phyloP scores from a whole-genome alignment of 1,284 basidiomycete genomes.

The Ustilago bromivora region DNA sequence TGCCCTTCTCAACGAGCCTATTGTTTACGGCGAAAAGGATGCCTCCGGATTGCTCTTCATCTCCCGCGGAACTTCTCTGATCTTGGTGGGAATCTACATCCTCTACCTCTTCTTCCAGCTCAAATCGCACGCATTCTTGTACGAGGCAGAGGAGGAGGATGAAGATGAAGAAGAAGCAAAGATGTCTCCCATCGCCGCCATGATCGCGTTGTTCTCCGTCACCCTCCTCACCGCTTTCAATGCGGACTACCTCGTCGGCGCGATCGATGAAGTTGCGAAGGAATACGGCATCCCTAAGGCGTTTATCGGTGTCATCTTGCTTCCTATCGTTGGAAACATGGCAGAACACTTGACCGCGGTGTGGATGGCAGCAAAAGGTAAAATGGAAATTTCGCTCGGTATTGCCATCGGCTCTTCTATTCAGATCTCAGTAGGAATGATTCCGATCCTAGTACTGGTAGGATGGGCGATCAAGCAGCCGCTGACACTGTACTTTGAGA shows the following conservation, averaged over 20 bases:
- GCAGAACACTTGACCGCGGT: slow-evolving; percentile 68
- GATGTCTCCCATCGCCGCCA: slow-evolving; percentile 65
- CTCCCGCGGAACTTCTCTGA: slow-evolving; percentile 64
- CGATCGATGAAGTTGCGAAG: slow-evolving; percentile 67
- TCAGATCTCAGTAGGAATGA: slow-evolving; percentile 65
- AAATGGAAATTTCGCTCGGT: slow-evolving; percentile 74
- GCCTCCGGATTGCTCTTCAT: slow-evolving; percentile 64
- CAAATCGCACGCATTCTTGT: slow-evolving; percentile 66
- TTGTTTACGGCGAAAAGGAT: slow-evolving; percentile 31
- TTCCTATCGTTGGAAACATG: slow-evolving; percentile 84
- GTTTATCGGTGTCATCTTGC: slow-evolving; percentile 75
- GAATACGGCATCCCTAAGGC: slow-evolving; percentile 68
- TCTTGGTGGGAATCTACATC: slow-evolving; percentile 84
- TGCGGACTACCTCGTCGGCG: slow-evolving; percentile 70
- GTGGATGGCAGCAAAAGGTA: slow-evolving; percentile 67
- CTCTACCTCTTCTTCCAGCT: slow-evolving; percentile 74
- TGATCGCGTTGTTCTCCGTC: slow-evolving; percentile 58
- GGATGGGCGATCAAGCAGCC: slow-evolving; percentile 70
- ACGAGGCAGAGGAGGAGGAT: slow-evolving; percentile 56
- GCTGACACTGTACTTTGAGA: slow-evolving; percentile 69
- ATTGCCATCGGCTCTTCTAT: slow-evolving; percentile 87
- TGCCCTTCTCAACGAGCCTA: slow-evolving; percentile 28
- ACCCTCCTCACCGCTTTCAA: slow-evolving; percentile 67
- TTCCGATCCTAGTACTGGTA: slow-evolving; percentile 68
- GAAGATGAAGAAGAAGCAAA: slow-evolving; percentile 63